Conservation (phyloP, 2,329 filamentous ascomycete genomes). For the Trichoderma afroharzianum region DNA sequence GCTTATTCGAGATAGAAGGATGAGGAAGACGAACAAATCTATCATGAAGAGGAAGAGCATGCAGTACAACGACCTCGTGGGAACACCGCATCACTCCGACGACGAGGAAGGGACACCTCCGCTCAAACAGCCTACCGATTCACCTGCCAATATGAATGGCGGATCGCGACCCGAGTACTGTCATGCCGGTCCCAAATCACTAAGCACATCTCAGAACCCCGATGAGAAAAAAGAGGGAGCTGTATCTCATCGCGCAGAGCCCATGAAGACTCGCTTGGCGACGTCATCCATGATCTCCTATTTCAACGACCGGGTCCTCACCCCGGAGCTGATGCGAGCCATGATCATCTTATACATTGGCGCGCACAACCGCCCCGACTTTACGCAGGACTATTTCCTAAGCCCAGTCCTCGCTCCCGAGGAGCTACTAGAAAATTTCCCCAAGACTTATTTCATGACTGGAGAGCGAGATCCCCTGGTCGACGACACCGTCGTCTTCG, state of each 20-base stretch:
- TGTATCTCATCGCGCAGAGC: conserved; percentile 51
- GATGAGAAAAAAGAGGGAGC: conserved; percentile 23
- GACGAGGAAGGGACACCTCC: conserved; percentile 58
- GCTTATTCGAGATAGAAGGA: conserved; percentile 78
- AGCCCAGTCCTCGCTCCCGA: conserved; percentile 89
- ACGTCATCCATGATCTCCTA: conserved; percentile 98
- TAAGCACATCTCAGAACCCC: conserved; percentile 24
- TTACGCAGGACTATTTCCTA: conserved; percentile 84
- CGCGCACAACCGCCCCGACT: conserved; percentile 88
- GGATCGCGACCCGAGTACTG: conserved; percentile 44
- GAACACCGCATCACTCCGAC: conserved; percentile 77
- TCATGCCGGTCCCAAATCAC: conserved; percentile 40
- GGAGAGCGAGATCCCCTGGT: conserved; percentile 94
- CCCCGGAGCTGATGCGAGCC: conserved; percentile 96
- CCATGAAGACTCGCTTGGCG: conserved; percentile 78
- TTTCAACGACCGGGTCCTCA: conserved; percentile 91
- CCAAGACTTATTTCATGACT: conserved; percentile 90
- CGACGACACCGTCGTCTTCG: conserved; percentile 95
- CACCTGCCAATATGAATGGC: conserved; percentile 34
- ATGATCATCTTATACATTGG: conserved; percentile 99
- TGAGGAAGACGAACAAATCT: conserved; percentile 71
- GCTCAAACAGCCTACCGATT: conserved; percentile 29
- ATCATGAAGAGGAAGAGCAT: conserved; percentile 82
- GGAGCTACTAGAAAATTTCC: conserved; percentile 76
- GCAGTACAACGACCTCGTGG: conserved; percentile 80